Conservation (phyloP, 1,139 yeast species). For the Yamadazyma diospyri region DNA sequence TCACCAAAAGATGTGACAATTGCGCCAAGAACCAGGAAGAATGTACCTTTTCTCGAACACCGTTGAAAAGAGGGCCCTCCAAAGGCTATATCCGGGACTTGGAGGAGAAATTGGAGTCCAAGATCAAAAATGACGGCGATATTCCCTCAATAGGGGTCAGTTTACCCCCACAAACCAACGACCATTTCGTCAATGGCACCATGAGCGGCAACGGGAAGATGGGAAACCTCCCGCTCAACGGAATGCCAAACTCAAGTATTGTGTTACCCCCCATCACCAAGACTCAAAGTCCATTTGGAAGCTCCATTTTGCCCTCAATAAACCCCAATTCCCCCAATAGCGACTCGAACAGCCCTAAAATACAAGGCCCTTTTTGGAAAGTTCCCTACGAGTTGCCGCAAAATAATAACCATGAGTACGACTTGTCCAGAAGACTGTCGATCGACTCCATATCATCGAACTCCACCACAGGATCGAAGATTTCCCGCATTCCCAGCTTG, state of each 20-base stretch:
- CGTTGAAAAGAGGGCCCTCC: slow-evolving; percentile 73
- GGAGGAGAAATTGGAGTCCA: slow-evolving; percentile 28
- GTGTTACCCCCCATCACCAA: slow-evolving; percentile 13
- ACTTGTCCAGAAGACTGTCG: slow-evolving; percentile 30
- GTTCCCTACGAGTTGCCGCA: slow-evolving; percentile 51
- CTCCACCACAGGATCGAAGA: slow-evolving; percentile 19
- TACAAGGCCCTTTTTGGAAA: slow-evolving; percentile 50
- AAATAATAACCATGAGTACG: slow-evolving; percentile 10
- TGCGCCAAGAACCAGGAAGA: slow-evolving; percentile 51
- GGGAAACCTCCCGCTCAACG: neutral
- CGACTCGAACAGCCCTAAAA: slow-evolving; percentile 29
- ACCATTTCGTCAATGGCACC: neutral
- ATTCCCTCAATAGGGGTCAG: neutral
- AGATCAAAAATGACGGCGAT: neutral
- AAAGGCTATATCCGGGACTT: slow-evolving; percentile 57
- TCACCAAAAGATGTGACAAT: slow-evolving; percentile 52
- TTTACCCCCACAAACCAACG: neutral
- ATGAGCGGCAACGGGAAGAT: neutral
- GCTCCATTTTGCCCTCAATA: slow-evolving; percentile 9
- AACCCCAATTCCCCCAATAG: slow-evolving; percentile 10
- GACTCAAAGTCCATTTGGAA: slow-evolving; percentile 4
- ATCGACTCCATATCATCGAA: slow-evolving; percentile 29
- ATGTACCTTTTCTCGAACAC: slow-evolving; percentile 66
- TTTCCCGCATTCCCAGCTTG: slow-evolving; percentile 26
- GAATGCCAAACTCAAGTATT: slow-evolving; percentile 6